Evolutionary conservation across 2,329 filamentous ascomycete genomes (phyloP), one percentile per base, ranked within the genome.

Genomic region (Ophiostoma montium): DNA sequence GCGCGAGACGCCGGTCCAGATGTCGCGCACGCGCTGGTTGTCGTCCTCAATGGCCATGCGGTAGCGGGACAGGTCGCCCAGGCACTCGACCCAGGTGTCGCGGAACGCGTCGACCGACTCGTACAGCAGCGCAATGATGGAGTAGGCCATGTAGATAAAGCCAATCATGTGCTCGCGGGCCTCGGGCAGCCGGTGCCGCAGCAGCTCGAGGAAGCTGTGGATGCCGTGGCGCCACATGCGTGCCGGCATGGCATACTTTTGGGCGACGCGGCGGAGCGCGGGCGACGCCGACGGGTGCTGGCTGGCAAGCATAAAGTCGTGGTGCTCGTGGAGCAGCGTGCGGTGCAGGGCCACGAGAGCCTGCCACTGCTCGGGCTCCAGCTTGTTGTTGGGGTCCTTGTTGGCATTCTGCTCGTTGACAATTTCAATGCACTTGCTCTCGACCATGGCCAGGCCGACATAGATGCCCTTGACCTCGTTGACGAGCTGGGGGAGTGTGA

Each of bases 191-290:
- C 81, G 75, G 55, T 86, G 79, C 0, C 86, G 71, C 0, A 94
- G 63, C 0, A 94, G 62, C 55, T 94, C 86, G 0, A 94, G 70
- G 50, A 92, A 92, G 0, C 79, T 81, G 59, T 94, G 87, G 3
- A 96, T 95, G 0, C 86, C 90, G 57, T 94, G 86, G 0, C 86
- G 74, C 92, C 92, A 96, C 85, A 96, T 92, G 0, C 90, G 71
- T 0, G 86, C 87, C 0, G 90, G 89, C 86, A 96, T 95, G 0
- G 80, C 80, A 57, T 95, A 95, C 53, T 92, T 92, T 0, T 75
- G 74, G 0, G 88, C 82, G 0, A 95, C 63, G 0, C 77, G 69
- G 3, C 76, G 72, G 0, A 96, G 62, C 0, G 81, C 77, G 0
- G 72, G 71, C 21, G 74, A 84, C 0, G 87, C 86, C 0, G 81